A percentile compares a stretch with the other conserved stretches of the same genome.
Evolutionary conservation across 2,329 filamentous ascomycete species (phyloP).

Genomic region (Colletotrichum sp.): DNA sequence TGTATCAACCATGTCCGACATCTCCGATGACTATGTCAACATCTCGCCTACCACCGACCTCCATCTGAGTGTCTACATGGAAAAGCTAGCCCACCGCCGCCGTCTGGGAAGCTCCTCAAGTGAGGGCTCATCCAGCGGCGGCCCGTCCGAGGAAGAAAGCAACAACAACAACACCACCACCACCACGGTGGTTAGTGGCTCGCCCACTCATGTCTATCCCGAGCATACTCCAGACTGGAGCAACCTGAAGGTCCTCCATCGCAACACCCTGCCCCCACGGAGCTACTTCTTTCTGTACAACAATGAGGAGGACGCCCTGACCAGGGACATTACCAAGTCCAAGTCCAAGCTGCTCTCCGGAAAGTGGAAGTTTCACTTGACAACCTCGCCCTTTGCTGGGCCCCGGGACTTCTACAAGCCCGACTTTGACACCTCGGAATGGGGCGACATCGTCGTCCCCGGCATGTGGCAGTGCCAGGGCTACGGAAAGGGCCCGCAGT

Average conservation of each 20-base stretch:
- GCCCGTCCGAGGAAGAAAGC: not conserved
- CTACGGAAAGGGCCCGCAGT: constrained; percentile 67
- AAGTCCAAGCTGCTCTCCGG: constrained; percentile 54
- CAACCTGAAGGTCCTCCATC: constrained; percentile 62
- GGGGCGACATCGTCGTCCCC: constrained; percentile 64
- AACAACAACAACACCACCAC: not conserved
- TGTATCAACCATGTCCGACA: constrained; percentile 16
- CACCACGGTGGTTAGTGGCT: not conserved
- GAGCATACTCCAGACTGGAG: constrained; percentile 59
- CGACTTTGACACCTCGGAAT: constrained; percentile 40
- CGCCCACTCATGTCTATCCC: constrained; percentile 29
- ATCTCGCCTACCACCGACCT: constrained; percentile 15
- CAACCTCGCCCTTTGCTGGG: constrained; percentile 49
- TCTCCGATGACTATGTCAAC: constrained; percentile 20
- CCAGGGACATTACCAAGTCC: constrained; percentile 41
- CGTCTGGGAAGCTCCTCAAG: constrained; percentile 6
- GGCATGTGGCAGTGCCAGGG: constrained; percentile 76
- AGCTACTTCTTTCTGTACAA: constrained; percentile 60
- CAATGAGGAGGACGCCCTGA: constrained; percentile 52
- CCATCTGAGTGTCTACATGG: constrained; percentile 15
- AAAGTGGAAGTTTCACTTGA: constrained; percentile 58
- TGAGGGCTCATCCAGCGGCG: constrained; percentile 1
- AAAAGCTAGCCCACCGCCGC: constrained; percentile 2
- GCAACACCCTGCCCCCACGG: constrained; percentile 59
- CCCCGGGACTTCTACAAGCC: constrained; percentile 44